A percentile compares a stretch with the other conserved stretches of the same genome.
Conservation (phyloP, 2,329 filamentous ascomycete genomes). For the Fusarium austroafricanum region DNA sequence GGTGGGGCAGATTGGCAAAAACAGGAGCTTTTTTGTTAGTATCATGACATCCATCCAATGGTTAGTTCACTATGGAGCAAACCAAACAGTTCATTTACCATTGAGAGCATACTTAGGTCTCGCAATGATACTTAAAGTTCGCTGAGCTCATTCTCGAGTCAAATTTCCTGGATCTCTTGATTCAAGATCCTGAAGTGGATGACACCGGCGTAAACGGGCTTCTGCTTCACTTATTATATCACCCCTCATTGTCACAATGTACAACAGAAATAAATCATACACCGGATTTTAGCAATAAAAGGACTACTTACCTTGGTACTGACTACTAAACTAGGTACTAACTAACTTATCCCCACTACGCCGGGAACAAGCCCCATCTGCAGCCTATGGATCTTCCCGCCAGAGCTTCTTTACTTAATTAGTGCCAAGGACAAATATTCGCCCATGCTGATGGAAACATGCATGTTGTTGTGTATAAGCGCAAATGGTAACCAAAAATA, state of each 20-base stretch:
- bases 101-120: too few species aligned
- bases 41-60: too few species aligned
- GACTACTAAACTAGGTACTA: too few species aligned
- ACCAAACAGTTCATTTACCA: too few species aligned
- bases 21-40: neutral
- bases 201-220: neutral
- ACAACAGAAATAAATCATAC: conserved; percentile 13
- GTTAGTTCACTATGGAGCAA: too few species aligned
- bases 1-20: conserved; percentile 23
- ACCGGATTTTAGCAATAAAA: neutral
- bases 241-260: fast-evolving
- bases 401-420: conserved; percentile 3
- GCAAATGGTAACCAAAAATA: neutral
- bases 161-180: neutral
- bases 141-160: neutral
- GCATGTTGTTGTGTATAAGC: neutral
- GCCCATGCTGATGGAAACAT: neutral
- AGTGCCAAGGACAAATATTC: neutral
- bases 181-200: neutral
- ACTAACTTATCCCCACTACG: conserved; percentile 13
- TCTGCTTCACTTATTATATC: conserved; percentile 15
- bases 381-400: conserved; percentile 25
- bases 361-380: conserved; percentile 3
- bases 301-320: neutral
- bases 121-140: too few species aligned